phyloP scores from a whole-genome alignment of 2,329 filamentous ascomycete species.

The Hymenoscyphus occultus region DNA sequence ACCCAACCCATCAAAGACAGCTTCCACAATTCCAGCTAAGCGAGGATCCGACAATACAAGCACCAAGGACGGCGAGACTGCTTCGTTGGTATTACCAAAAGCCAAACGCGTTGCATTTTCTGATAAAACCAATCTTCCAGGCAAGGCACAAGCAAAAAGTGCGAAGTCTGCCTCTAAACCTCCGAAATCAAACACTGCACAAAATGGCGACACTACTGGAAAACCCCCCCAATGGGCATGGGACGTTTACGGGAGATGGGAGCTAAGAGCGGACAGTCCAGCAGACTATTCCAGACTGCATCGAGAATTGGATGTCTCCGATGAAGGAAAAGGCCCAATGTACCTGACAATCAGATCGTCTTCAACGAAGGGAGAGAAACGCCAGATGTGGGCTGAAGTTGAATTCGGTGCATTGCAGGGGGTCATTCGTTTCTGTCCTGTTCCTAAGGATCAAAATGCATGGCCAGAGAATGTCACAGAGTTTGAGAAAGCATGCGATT shows the following conservation, averaged over 20 bases:
- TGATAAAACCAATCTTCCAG: neutral
- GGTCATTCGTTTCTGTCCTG: constrained; percentile 16
- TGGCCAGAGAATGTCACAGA: neutral
- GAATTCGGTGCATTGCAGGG: constrained; percentile 14
- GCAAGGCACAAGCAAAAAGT: neutral
- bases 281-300: neutral
- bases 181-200: neutral
- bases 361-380: neutral
- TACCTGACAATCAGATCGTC: neutral
- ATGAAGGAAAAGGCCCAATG: neutral
- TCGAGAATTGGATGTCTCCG: neutral
- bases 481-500: constrained; percentile 13
- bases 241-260: constrained; percentile 1
- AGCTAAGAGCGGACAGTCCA: neutral
- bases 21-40: constrained; percentile 3
- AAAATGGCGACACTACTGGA: neutral
- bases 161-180: neutral
- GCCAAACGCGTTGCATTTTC: neutral
- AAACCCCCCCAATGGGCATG: neutral
- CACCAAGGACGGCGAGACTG: neutral
- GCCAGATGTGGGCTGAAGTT: constrained; percentile 15
- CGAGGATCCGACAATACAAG: neutral
- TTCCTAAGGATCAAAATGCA: neutral
- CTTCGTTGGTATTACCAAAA: neutral
- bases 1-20: neutral